Evolutionary conservation across 208 protist genomes (phyloP).

Genomic region (Kentomonas sorsogonicus): DNA sequence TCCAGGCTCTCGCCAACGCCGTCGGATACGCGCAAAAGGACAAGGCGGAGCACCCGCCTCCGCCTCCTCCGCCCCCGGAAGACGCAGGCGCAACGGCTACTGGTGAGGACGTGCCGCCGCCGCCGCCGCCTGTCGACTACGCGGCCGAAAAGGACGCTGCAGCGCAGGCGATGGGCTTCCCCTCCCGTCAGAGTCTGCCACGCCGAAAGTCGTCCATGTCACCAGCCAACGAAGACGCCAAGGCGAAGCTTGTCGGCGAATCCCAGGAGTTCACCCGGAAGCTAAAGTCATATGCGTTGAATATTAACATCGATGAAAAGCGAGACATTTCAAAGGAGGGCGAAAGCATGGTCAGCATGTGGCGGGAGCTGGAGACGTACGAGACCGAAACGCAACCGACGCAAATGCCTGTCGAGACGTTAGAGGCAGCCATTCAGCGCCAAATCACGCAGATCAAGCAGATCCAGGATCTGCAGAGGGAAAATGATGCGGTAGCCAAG

Average conservation of each 20-base stretch:
- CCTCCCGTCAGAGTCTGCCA: constrained; percentile 16
- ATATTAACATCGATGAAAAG: constrained; percentile 27
- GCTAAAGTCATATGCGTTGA: constrained; percentile 53
- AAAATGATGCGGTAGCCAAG: constrained; percentile 59
- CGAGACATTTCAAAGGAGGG: constrained; percentile 34
- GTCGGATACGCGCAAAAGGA: constrained; percentile 78
- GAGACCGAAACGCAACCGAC: constrained; percentile 38
- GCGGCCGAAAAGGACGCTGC: constrained; percentile 11
- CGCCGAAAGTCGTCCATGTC: constrained; percentile 17
- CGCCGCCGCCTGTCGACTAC: constrained; percentile 4
- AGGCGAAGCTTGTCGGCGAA: constrained; percentile 7
- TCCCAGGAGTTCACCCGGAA: constrained; percentile 44
- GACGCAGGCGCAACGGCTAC: neutral
- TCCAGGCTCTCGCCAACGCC: constrained; percentile 74
- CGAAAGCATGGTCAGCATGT: constrained; percentile 74
- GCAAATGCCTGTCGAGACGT: constrained; percentile 47
- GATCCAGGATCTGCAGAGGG: constrained; percentile 38
- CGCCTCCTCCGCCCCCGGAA: neutral
- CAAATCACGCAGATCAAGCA: constrained; percentile 71
- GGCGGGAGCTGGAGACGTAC: constrained; percentile 49
- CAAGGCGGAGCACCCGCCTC: constrained; percentile 22
- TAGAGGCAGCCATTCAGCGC: constrained; percentile 72
- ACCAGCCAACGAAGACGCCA: neutral
- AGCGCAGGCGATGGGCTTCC: constrained; percentile 7
- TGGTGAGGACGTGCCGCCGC: neutral